Evolutionary conservation across 257 asterid genomes (phyloP), one percentile per base, ranked within the genome.

Genomic region (Coffea canephora): DNA sequence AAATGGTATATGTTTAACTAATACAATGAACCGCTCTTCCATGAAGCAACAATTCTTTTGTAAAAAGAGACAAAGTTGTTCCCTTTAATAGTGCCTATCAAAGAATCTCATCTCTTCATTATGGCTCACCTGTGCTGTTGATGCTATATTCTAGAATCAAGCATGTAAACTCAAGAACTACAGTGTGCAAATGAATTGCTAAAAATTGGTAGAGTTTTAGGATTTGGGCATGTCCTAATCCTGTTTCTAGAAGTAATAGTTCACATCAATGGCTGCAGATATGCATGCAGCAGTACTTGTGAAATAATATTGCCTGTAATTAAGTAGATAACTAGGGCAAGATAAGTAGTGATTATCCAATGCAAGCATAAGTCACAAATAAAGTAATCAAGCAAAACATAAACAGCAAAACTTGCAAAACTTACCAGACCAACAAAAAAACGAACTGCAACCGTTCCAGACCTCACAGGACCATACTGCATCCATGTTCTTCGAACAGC

Each of bases 401-500:
- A 68, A 41, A 74, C 8, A 69, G 61, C 43, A 27, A 77, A 67
- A 71, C 49, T 72, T 39, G 67, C 34, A 70, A 48, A 19, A 80
- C 97, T 82, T 87, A 96, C 99, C 96, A 96, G 87, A 73, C 99
- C 98, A 87, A 96, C 98, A 76, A 94, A 96, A 85, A 96, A 96
- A n/a, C 97, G 99, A 75, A 92, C 97, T 55, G 95, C 97, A 77
- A 91, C 98, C 81, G 84, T 81, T 73, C 98, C 97, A 66, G 96
- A 87, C 18, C 95, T 94, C 77, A 92, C 97, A 71, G 91, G 89
- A 55, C 89, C 89, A 83, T 94, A 94, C 85, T 96, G 99, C 97
- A 96, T 94, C 99, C 99, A 96, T 8, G 99, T 91, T 88, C 98
- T 91, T 81, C 98, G 89, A 62, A 94, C 98, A 34, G 98, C 97